These are phyloP conservation scores for Asterochloris erici DNA, from an alignment of 139 green algal species.

Conservation along the genomic window DNA sequence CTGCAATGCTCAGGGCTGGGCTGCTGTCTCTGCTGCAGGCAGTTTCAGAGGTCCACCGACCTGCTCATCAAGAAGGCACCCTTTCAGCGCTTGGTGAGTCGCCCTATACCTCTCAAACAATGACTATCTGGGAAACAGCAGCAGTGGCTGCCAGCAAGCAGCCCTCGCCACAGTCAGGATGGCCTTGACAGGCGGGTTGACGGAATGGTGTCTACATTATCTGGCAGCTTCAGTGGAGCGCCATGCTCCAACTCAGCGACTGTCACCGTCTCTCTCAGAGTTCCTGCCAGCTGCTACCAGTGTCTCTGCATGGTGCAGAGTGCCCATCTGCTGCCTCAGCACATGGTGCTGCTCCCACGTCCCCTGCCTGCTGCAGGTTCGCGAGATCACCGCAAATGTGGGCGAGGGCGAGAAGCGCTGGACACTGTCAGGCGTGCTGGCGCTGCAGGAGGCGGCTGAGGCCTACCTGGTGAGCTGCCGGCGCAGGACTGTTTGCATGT, in stretches of 20 bases:
- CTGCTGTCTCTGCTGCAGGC: constrained; percentile 34
- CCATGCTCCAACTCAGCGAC: too few relatives aligned
- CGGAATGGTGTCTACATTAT: not conserved
- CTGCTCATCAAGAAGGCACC: constrained; percentile 96
- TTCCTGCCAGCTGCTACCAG: too few relatives aligned
- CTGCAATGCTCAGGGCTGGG: too few relatives aligned
- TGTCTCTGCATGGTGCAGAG: too few relatives aligned
- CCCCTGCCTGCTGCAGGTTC: constrained; percentile 5
- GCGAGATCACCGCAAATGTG: constrained; percentile 90
- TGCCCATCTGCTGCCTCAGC: not conserved
- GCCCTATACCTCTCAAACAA: constrained; percentile 77
- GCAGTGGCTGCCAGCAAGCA: not conserved
- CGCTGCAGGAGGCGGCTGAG: constrained; percentile 95
- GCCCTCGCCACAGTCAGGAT: too few relatives aligned
- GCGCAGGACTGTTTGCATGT: too few relatives aligned
- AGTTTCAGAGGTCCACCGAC: constrained; percentile 94
- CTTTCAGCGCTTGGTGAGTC: constrained; percentile 89
- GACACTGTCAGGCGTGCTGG: constrained; percentile 91
- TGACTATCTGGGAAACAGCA: constrained; percentile 51
- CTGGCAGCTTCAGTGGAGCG: not conserved
- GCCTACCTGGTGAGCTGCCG: constrained; percentile 83
- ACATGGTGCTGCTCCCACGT: not conserved
- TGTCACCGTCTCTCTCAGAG: too few relatives aligned
- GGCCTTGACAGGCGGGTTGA: too few relatives aligned
- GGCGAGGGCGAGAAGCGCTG: constrained; percentile 97